Evolutionary conservation across 2,329 filamentous ascomycete species (phyloP), one percentile per base, ranked within the genome.

Genomic region (Phyllosticta paracitricarpa): DNA sequence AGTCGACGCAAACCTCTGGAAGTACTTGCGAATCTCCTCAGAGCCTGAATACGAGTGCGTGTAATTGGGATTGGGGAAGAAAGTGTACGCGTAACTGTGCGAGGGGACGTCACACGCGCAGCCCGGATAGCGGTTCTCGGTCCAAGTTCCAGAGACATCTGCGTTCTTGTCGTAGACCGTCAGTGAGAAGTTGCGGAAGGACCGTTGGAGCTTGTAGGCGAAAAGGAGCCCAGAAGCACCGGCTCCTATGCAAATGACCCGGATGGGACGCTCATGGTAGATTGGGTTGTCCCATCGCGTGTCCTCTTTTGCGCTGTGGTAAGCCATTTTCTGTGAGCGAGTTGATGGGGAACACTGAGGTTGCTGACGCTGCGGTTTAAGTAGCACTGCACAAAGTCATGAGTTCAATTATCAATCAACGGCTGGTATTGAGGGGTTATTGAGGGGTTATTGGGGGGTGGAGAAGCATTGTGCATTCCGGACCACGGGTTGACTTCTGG

Each of bases 31-130:
- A 28, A 80, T 79, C 65, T 80, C 77, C 51, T 68, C 68, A 1
- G 74, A 73, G 58, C 72, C 68, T 1, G 77, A 70, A 63, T 80
- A 81, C 0, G 76, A 71, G 3, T 72, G 72, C 0, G 75, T 73
- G 72, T 74, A 78, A 56, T 76, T 71, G 22, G 69, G 66, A 58
- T 78, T 77, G 2, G 77, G 78, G 65, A 80, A 78, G 58, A 80
- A 82, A 7, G 74, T 76, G 70, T 73, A 81, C 0, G 76, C 78
- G 69, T 82, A 82, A 64, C 79, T 80, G 66, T 81, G 79, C 0
- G 78, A 74, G 1, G 79, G 79, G 0, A 82, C 75, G 60, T 83
- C 79, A n/a, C 58, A 64, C 9, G 63, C 62, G 62, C 68, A 73
- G 67, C 73, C 72, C n/a, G 73, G 73, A 63, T 76, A 76, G 64